Conservation (phyloP, 139 green algal genomes). For the Picochlorum sp. region DNA sequence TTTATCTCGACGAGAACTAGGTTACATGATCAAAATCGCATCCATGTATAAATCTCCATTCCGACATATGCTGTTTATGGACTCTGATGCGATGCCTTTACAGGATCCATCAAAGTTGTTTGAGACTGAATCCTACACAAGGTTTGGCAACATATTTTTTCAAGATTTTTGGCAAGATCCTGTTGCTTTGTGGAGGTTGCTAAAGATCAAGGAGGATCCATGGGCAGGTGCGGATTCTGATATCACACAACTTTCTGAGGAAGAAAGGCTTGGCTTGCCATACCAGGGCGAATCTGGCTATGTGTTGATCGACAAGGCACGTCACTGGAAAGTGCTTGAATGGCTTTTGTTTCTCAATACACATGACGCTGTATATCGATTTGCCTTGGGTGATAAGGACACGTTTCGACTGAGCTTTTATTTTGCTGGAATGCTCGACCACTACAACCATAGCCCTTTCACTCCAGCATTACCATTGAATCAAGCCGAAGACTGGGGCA, state of each 20-base stretch:
- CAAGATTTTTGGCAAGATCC: constrained; percentile 24
- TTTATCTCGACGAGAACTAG: not conserved
- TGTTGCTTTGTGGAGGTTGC: constrained; percentile 8
- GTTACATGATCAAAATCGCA: constrained; percentile 22
- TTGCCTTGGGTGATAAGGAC: constrained; percentile 30
- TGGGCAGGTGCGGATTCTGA: too few species aligned
- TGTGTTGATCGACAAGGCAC: not conserved
- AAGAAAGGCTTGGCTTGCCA: not conserved
- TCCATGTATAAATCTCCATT: constrained; percentile 17
- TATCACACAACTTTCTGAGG: not conserved
- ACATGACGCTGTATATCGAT: constrained; percentile 10
- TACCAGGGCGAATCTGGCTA: not conserved
- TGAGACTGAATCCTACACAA: constrained; percentile 8
- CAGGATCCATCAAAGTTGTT: constrained; percentile 28
- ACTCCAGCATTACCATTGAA: not conserved
- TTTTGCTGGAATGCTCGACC: constrained; percentile 15
- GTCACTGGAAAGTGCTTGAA: constrained; percentile 25
- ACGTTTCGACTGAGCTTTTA: constrained; percentile 29
- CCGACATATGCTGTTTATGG: constrained; percentile 21
- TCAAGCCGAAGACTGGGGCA: not conserved
- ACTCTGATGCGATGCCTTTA: constrained; percentile 21
- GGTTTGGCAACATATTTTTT: constrained; percentile 30
- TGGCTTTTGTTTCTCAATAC: constrained; percentile 36
- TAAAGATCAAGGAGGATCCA: not conserved
- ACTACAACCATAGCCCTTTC: not conserved